Conservation (phyloP, 2,329 filamentous ascomycete species). For the Orbilia oligospora region DNA sequence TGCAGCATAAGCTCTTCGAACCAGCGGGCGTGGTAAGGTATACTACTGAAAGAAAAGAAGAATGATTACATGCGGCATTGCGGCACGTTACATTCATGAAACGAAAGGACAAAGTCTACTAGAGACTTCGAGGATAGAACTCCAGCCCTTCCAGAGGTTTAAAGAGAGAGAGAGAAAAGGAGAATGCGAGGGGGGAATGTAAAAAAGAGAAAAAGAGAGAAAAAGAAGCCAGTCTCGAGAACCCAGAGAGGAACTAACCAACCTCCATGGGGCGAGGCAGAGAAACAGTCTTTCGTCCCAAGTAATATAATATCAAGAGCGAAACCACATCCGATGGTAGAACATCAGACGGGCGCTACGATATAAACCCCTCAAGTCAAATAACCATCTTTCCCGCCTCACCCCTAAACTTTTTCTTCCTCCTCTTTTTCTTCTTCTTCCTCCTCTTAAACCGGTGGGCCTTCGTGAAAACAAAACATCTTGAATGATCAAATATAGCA, state of each 20-base stretch:
- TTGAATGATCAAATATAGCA: background rate
- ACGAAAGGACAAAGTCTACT: slow-evolving; percentile 44
- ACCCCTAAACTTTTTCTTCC: slow-evolving; percentile 1
- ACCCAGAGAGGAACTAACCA: slow-evolving; percentile 8
- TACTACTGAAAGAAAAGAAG: slow-evolving; percentile 8
- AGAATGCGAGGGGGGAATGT: background rate
- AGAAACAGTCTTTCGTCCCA: background rate
- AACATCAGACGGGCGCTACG: slow-evolving; percentile 22
- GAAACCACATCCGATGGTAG: slow-evolving; percentile 13
- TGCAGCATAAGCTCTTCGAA: slow-evolving; percentile 22
- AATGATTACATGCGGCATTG: slow-evolving; percentile 12
- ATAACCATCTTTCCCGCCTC: background rate
- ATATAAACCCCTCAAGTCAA: background rate
- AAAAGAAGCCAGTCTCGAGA: slow-evolving; percentile 20
- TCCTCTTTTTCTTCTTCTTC: slow-evolving; percentile 1
- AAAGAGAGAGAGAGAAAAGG: slow-evolving; percentile 3
- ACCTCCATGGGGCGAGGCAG: slow-evolving; percentile 10
- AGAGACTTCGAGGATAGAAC: slow-evolving; percentile 31
- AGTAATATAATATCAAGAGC: slow-evolving; percentile 23
- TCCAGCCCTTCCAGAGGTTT: slow-evolving; percentile 40
- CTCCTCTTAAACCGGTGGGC: slow-evolving; percentile 20
- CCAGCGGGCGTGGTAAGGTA: slow-evolving; percentile 19
- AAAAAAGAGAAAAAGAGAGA: background rate
- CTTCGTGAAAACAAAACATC: slow-evolving; percentile 20
- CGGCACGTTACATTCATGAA: slow-evolving; percentile 6